phyloP scores from a whole-genome alignment of 1,139 yeast species.

The Nakaseomyces uthaithaninus region DNA sequence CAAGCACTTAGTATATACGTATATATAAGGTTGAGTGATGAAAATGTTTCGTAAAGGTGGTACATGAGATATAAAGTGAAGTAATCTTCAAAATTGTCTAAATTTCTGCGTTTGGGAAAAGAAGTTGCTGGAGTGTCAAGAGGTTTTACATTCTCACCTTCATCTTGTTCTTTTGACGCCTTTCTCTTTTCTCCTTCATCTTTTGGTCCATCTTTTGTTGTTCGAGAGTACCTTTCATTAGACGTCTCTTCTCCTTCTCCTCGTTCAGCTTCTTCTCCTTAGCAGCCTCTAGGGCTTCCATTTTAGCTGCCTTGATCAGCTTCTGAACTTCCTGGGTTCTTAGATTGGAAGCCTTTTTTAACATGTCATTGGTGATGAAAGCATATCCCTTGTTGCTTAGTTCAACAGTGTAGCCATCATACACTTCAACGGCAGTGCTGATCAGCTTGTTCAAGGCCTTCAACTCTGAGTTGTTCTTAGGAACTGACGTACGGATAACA shows the following conservation, averaged over 20 bases:
- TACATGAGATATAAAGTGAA: too few relatives aligned
- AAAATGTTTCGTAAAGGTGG: too few relatives aligned
- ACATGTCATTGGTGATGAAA: constrained; percentile 46
- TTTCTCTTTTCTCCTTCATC: constrained; percentile 49
- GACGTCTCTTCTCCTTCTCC: constrained; percentile 43
- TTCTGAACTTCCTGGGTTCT: constrained; percentile 33
- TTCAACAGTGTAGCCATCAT: constrained; percentile 38
- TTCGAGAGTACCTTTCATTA: constrained; percentile 49
- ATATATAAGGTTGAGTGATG: too few relatives aligned
- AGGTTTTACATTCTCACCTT: constrained; percentile 32
- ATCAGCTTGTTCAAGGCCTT: constrained; percentile 29
- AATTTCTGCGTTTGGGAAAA: too few relatives aligned
- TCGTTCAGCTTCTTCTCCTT: constrained; percentile 68
- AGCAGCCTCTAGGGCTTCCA: constrained; percentile 50
- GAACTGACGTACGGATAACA: constrained; percentile 25
- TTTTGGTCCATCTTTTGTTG: constrained; percentile 70
- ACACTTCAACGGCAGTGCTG: constrained; percentile 30
- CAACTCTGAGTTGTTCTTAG: constrained; percentile 21
- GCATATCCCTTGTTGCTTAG: constrained; percentile 28
- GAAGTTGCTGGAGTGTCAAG: too few relatives aligned
- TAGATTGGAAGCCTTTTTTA: constrained; percentile 63
- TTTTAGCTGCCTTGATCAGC: constrained; percentile 53
- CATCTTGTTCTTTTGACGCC: constrained; percentile 43
- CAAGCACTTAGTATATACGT: too few relatives aligned
- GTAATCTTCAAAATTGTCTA: too few relatives aligned